Base-by-base conservation (phyloP, 2,329 filamentous ascomycete species). In the Claviceps spartinae region DNA sequence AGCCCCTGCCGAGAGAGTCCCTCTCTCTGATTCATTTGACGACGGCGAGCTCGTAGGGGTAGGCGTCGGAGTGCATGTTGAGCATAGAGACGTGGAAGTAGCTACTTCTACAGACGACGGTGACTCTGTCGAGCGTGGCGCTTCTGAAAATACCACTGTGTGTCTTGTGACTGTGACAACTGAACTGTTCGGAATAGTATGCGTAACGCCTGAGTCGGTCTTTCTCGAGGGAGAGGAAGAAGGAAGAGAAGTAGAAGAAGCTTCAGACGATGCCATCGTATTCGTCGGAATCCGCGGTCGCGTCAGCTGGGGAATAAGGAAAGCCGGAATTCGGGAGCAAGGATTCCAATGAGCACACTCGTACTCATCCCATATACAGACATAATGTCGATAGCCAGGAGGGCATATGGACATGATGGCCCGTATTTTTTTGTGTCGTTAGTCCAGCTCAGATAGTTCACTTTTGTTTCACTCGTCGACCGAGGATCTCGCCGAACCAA, bases 321-420 rank as follows among this genome's bases (percentile, higher is more conserved):
- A 26, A 30, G 44, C 37, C 51, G 38, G 26, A 43, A 54, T 8
- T 24, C 45, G 6, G 52, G 55, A 52, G 58, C 76, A 78, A 16
- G 73, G 68, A 54, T 75, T 61, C 14, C 66, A 59, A 13, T 30
- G 63, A 59, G 59, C 75, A 78, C 76, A 78, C 20, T 72, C 74
- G 2, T 49, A 75, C 36, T 56, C 55, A 56, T 62, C 69, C 47
- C 49, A 42, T 14, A 47, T 53, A 56, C 73, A 77, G 26, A 54
- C 48, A 56, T 71, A 75, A 55, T 63, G 73, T 34, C 49, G 37
- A 18, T 56, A 57, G 52, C 62, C 65, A 7, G 52, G 4, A 5
- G 61, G 54, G 47, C 72, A 73, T 47, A 30, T 7, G 30, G 22
- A 9, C 50, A 50, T 45, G 14, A 18, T 38, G 48, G 24, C 14